Conservation (phyloP, 2,329 filamentous ascomycete genomes). For the Trichoderma breve region DNA sequence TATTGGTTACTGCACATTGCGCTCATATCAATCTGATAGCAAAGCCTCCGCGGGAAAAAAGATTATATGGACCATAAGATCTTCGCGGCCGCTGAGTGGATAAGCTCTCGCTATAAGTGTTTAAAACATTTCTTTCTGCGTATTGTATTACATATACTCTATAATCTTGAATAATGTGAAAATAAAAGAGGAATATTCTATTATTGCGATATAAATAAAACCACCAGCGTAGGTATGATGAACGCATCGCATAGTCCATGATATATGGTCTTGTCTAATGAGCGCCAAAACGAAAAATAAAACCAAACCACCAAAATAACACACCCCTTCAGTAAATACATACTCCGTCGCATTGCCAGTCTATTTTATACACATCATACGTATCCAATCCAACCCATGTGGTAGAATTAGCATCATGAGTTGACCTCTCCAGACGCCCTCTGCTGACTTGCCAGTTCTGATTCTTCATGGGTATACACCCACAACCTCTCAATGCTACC, state of each 20-base stretch:
- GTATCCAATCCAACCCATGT: not conserved
- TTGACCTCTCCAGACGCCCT: not conserved
- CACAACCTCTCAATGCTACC: not conserved
- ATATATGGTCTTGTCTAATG: not conserved
- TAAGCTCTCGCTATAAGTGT: not conserved
- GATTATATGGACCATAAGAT: too few species aligned
- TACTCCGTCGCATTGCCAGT: not conserved
- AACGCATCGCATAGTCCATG: not conserved
- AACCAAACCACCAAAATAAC: not conserved
- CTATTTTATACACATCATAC: not conserved
- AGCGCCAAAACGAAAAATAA: not conserved
- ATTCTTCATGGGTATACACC: not conserved
- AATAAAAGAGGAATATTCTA: not conserved
- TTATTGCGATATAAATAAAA: not conserved
- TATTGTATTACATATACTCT: not conserved
- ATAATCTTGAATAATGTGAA: not conserved
- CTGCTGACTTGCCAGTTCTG: not conserved
- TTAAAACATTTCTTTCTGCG: not conserved
- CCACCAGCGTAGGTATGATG: not conserved
- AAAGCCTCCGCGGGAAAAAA: too few species aligned
- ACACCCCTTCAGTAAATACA: not conserved
- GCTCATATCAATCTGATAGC: too few species aligned
- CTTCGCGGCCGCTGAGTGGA: too few species aligned
- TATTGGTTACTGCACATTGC: too few species aligned
- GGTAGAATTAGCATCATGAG: not conserved